phyloP scores from a whole-genome alignment of 306 rosid genomes.

The Rosa multiflora region DNA sequence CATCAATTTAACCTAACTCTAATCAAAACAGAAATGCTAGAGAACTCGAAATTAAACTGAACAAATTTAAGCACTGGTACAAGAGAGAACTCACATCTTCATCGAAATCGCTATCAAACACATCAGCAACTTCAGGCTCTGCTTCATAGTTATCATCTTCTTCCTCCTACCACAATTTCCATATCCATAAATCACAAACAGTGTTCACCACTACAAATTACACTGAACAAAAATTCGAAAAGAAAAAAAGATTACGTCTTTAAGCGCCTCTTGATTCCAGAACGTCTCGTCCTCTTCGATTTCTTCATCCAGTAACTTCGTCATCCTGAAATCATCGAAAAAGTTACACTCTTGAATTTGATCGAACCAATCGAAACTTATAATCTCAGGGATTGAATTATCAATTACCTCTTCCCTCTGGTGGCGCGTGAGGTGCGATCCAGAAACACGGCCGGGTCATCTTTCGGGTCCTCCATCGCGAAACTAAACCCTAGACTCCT shows the following conservation, averaged over 20 bases:
- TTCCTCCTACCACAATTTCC: constrained; percentile 50
- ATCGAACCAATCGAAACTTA: not conserved
- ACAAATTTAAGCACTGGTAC: not conserved
- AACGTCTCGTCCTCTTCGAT: constrained; percentile 73
- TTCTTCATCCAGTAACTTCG: constrained; percentile 73
- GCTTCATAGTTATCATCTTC: constrained; percentile 70
- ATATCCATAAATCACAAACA: not conserved
- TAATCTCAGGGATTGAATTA: not conserved
- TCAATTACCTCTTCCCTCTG: constrained; percentile 61
- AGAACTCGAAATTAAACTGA: not conserved
- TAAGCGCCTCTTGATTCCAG: constrained; percentile 95
- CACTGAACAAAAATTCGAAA: not conserved
- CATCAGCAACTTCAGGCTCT: constrained; percentile 82
- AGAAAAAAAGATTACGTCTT: constrained; percentile 39
- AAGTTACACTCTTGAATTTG: not conserved
- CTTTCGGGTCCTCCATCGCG: constrained; percentile 40
- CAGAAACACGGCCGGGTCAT: constrained; percentile 35
- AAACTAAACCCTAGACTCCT: not conserved
- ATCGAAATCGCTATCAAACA: constrained; percentile 83
- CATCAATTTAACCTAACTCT: constrained; percentile 15
- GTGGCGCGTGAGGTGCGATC: constrained; percentile 70
- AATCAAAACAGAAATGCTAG: not conserved
- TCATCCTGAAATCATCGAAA: constrained; percentile 37
- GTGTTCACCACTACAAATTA: not conserved
- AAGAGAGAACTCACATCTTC: constrained; percentile 56